phyloP scores from a whole-genome alignment of 2,329 filamentous ascomycete species.

The Ophiostoma sp. region DNA sequence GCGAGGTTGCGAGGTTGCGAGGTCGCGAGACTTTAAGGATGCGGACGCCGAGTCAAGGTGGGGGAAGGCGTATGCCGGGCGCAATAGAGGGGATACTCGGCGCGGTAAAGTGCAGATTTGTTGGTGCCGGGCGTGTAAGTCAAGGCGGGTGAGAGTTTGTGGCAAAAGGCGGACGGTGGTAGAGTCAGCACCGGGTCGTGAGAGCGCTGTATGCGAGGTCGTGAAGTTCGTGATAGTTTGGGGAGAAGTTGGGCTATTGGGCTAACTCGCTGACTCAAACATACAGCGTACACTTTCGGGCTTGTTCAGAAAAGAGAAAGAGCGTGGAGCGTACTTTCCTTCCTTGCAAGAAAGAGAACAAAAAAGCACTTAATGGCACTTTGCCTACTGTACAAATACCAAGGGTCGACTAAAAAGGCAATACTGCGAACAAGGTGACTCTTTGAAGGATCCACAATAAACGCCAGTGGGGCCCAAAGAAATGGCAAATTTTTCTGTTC shows the following conservation, averaged over 20 bases:
- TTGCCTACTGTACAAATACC: neutral
- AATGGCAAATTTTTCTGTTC: conserved; percentile 13
- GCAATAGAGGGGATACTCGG: neutral
- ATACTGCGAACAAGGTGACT: conserved; percentile 9
- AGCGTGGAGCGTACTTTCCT: conserved; percentile 12
- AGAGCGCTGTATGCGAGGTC: neutral
- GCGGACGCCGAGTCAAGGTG: conserved; percentile 2
- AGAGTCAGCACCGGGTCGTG: neutral
- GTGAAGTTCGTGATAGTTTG: conserved; percentile 3
- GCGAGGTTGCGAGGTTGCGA: neutral
- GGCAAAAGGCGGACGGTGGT: neutral
- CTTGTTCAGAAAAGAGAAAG: conserved; percentile 5
- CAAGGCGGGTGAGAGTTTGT: neutral
- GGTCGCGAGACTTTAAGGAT: neutral
- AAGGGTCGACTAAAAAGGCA: neutral
- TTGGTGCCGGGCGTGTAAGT: neutral
- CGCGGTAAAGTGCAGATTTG: neutral
- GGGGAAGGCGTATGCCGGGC: neutral
- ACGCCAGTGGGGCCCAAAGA: neutral
- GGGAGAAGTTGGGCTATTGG: neutral
- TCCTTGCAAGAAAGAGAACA: neutral
- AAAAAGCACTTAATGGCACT: conserved; percentile 9
- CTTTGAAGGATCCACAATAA: conserved; percentile 2
- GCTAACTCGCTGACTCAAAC: conserved; percentile 2
- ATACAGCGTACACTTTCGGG: neutral